phyloP scores from a whole-genome alignment of 129 eudicot genomes.

The Centrapalus pauciflorus region DNA sequence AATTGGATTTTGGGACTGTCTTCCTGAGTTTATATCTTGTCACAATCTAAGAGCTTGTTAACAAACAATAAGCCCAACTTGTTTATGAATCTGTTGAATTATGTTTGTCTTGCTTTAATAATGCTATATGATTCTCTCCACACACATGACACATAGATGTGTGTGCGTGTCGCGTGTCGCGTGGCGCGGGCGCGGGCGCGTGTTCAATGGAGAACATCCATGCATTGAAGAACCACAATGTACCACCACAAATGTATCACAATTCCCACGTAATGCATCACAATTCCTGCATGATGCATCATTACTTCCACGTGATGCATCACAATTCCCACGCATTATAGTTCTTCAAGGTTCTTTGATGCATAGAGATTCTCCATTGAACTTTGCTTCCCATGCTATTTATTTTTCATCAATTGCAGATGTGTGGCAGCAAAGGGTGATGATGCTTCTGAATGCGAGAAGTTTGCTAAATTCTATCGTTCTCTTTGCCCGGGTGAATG shows the following conservation, averaged over 20 bases:
- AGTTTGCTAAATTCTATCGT: slow-evolving; percentile 36
- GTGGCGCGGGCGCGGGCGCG: no score
- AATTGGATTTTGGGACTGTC: not conserved
- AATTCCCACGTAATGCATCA: no score
- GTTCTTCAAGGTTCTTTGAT: no score
- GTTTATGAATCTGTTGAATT: not conserved
- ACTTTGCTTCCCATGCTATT: not conserved
- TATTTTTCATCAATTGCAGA: slow-evolving; percentile 9
- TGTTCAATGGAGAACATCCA: no score
- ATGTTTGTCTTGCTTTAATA: not conserved
- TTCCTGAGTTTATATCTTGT: not conserved
- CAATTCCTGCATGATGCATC: no score
- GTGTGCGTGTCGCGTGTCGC: no score
- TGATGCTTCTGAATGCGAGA: slow-evolving; percentile 34
- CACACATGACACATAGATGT: no score
- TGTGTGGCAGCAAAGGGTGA: slow-evolving; percentile 42
- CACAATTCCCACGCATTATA: no score
- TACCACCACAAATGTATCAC: no score
- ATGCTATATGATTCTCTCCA: not conserved
- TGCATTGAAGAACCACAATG: no score
- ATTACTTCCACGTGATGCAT: no score
- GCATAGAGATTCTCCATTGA: not conserved
- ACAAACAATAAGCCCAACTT: not conserved
- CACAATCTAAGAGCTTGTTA: not conserved
- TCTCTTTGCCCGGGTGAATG: slow-evolving; percentile 42